These are phyloP conservation scores for Cytospora piceae DNA, from an alignment of 2,329 filamentous ascomycete species.

Conservation along the genomic window DNA sequence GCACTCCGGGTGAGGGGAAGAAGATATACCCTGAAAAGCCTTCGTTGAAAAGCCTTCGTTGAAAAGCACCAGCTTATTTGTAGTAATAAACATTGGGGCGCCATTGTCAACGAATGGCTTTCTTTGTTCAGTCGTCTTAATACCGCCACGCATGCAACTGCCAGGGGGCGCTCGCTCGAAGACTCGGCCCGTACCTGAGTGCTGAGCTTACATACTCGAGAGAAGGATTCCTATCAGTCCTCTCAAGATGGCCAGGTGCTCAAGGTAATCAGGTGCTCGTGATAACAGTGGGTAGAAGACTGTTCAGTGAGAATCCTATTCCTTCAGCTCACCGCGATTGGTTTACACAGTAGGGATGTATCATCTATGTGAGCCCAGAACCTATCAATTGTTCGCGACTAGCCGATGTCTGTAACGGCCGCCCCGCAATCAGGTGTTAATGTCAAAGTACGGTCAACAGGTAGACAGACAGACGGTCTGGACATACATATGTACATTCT, in stretches of 20 bases:
- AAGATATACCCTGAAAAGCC: too few relatives aligned
- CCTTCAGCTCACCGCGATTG: background rate
- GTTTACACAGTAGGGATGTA: conserved; percentile 2
- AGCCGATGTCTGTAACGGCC: conserved; percentile 24
- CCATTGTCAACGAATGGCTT: too few relatives aligned
- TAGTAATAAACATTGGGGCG: too few relatives aligned
- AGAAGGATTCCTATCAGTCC: background rate
- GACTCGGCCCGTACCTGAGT: too few relatives aligned
- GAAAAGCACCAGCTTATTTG: too few relatives aligned
- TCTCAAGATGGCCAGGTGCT: background rate
- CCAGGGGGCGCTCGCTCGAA: too few relatives aligned
- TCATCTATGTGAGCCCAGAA: conserved; percentile 11
- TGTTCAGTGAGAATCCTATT: background rate
- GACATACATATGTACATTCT: conserved; percentile 2
- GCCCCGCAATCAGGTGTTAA: conserved; percentile 28
- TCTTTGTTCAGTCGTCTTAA: too few relatives aligned
- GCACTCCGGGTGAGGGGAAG: too few relatives aligned
- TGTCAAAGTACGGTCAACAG: background rate
- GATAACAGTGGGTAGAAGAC: background rate
- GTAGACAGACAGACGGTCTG: background rate
- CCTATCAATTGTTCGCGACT: conserved; percentile 26
- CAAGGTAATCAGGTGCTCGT: background rate
- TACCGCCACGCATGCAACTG: too few relatives aligned
- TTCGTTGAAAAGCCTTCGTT: too few relatives aligned
- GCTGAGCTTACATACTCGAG: too few relatives aligned